Conservation (phyloP, 2,329 filamentous ascomycete genomes). For the Chaetomiaceae sp. region DNA sequence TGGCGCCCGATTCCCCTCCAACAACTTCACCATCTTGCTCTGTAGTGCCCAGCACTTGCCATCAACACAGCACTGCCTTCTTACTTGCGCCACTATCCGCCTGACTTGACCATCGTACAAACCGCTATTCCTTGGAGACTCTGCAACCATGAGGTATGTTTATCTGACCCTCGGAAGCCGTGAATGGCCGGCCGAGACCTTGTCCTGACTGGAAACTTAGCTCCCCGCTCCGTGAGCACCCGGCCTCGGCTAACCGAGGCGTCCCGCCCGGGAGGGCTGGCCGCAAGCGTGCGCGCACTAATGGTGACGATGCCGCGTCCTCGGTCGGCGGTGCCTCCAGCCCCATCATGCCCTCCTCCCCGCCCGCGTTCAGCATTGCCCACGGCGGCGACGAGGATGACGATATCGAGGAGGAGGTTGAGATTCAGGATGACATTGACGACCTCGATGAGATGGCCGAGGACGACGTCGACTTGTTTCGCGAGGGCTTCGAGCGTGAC, state of each 20-base stretch:
- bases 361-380: conserved; percentile 57
- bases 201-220: conserved; percentile 37
- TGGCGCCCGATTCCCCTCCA: conserved; percentile 18
- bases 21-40: neutral
- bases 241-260: conserved; percentile 78
- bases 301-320: conserved; percentile 46
- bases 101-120: too few relatives aligned
- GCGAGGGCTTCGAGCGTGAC: conserved; percentile 65
- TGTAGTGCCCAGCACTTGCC: conserved; percentile 4
- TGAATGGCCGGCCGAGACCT: neutral
- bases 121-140: too few relatives aligned
- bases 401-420: conserved; percentile 64
- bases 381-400: conserved; percentile 65
- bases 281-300: conserved; percentile 51
- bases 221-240: conserved; percentile 75
- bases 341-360: conserved; percentile 59
- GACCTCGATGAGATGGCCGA: conserved; percentile 78
- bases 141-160: conserved; percentile 25
- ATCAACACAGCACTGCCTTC: too few relatives aligned
- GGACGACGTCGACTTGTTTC: conserved; percentile 73
- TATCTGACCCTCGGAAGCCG: conserved; percentile 1
- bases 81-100: too few relatives aligned
- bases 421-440: conserved; percentile 66
- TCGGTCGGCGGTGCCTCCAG: conserved; percentile 48
- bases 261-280: conserved; percentile 40